phyloP scores from a whole-genome alignment of 2,329 filamentous ascomycete genomes.

The Pseudocercospora vitis region DNA sequence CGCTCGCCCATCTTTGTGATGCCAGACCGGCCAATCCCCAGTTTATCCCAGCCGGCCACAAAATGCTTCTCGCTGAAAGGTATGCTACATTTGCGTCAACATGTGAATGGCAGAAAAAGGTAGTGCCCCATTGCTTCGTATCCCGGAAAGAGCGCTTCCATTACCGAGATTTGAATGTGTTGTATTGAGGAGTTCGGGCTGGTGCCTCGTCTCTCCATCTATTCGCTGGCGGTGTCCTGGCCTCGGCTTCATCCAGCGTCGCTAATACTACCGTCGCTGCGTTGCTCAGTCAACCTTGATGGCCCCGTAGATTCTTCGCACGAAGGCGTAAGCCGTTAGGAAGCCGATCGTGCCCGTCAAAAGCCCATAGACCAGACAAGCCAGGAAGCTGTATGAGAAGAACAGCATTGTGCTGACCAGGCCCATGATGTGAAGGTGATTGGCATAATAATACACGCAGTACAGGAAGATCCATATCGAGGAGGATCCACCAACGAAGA shows the following conservation, averaged over 20 bases:
- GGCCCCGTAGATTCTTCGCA: slow-evolving; percentile 71
- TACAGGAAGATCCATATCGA: slow-evolving; percentile 81
- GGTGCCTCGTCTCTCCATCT: too few species aligned
- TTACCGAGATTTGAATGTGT: slow-evolving; percentile 1
- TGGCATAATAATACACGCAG: slow-evolving; percentile 79
- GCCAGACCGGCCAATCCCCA: neutral
- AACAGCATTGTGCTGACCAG: slow-evolving; percentile 78
- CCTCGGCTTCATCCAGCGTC: neutral
- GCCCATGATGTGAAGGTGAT: slow-evolving; percentile 76
- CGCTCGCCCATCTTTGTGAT: neutral
- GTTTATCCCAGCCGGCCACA: neutral
- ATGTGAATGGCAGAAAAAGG: neutral
- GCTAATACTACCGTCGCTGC: neutral
- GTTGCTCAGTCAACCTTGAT: slow-evolving; percentile 40
- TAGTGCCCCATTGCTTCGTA: slow-evolving; percentile 1
- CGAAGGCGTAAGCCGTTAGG: slow-evolving; percentile 78
- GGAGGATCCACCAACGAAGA: slow-evolving; percentile 73
- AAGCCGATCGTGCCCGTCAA: slow-evolving; percentile 83
- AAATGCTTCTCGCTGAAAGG: neutral
- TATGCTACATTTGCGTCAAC: too few species aligned
- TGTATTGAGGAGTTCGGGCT: too few species aligned
- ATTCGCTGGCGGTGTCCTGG: neutral
- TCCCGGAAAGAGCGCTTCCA: slow-evolving; percentile 12
- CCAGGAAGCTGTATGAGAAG: slow-evolving; percentile 81
- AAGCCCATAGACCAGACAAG: slow-evolving; percentile 77